These are phyloP conservation scores for Candida andamanensis DNA, from an alignment of 805 yeast genomes.

Conservation along the genomic window DNA sequence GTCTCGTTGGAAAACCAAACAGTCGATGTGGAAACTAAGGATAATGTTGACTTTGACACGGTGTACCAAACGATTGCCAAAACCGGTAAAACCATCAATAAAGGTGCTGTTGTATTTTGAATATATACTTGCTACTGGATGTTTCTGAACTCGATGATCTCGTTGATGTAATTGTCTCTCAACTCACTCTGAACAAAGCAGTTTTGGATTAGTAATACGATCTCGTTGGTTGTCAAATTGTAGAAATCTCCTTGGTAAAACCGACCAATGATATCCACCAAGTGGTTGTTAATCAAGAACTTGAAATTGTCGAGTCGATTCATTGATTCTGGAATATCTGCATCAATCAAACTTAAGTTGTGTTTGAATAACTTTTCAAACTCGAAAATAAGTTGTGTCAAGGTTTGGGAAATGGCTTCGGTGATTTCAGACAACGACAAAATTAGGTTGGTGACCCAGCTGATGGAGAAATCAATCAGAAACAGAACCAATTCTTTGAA, in stretches of 20 bases:
- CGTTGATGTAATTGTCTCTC: slow-evolving; percentile 40
- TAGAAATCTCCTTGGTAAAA: slow-evolving; percentile 50
- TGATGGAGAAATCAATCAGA: slow-evolving; percentile 24
- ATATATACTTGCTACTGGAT: slow-evolving; percentile 1
- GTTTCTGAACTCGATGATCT: slow-evolving; percentile 42
- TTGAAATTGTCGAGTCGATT: slow-evolving; percentile 26
- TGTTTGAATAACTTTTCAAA: slow-evolving; percentile 19
- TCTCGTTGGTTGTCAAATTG: slow-evolving; percentile 44
- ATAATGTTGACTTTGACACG: slow-evolving; percentile 59
- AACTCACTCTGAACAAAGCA: slow-evolving; percentile 42
- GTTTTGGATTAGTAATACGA: slow-evolving; percentile 35
- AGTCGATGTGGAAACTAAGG: slow-evolving; percentile 65
- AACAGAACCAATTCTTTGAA: slow-evolving; percentile 23
- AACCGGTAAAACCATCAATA: slow-evolving; percentile 80
- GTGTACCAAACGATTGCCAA: slow-evolving; percentile 78
- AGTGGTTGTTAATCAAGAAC: slow-evolving; percentile 32
- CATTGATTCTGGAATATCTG: slow-evolving; percentile 17
- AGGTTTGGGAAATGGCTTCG: slow-evolving; percentile 29
- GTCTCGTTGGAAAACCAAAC: slow-evolving; percentile 76
- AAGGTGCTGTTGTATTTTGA: slow-evolving; percentile 11
- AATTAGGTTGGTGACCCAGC: slow-evolving; percentile 23
- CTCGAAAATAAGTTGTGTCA: slow-evolving; percentile 22
- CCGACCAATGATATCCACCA: slow-evolving; percentile 42
- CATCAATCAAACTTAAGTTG: slow-evolving; percentile 13
- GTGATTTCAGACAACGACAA: slow-evolving; percentile 26